phyloP scores from a whole-genome alignment of 352 stramenopile species.

The Phytopythium boreale region DNA sequence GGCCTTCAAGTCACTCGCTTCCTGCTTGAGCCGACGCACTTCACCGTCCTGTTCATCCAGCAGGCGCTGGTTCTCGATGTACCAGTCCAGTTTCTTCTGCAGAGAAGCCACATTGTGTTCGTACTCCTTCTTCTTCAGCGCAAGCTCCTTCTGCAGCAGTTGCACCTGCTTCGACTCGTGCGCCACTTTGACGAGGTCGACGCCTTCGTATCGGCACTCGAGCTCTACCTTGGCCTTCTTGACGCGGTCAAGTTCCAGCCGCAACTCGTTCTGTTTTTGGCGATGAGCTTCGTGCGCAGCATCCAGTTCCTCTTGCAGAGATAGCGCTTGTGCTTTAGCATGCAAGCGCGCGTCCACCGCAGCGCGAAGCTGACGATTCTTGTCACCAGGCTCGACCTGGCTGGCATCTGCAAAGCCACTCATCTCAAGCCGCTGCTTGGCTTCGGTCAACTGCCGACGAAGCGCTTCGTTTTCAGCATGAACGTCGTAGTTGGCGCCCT shows the following conservation, averaged over 20 bases:
- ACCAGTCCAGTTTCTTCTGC: conserved; percentile 86
- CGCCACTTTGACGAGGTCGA: conserved; percentile 59
- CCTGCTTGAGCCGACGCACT: conserved; percentile 31
- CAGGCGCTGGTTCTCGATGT: conserved; percentile 78
- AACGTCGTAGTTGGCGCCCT: conserved; percentile 65
- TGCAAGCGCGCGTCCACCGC: conserved; percentile 62
- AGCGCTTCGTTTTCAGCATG: conserved; percentile 75
- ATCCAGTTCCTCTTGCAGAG: conserved; percentile 61
- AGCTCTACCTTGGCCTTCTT: conserved; percentile 82
- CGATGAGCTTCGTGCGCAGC: conserved; percentile 29
- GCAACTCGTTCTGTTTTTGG: conserved; percentile 62
- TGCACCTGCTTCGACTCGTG: conserved; percentile 47
- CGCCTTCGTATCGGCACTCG: conserved; percentile 73
- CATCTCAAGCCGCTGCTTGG: conserved; percentile 29
- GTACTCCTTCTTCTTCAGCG: conserved; percentile 45
- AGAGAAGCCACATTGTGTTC: conserved; percentile 40
- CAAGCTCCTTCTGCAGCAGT: conserved; percentile 40
- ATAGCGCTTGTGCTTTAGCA: conserved; percentile 48
- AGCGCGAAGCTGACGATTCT: conserved; percentile 41
- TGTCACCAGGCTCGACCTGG: conserved; percentile 10
- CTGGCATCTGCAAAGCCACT: conserved; percentile 2
- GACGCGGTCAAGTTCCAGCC: conserved; percentile 63
- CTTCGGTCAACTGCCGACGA: conserved; percentile 35
- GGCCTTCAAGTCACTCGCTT: conserved; percentile 9
- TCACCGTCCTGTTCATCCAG: conserved; percentile 76